Conservation (phyloP, 1,284 basidiomycete genomes). For the Porodaedalea pini region DNA sequence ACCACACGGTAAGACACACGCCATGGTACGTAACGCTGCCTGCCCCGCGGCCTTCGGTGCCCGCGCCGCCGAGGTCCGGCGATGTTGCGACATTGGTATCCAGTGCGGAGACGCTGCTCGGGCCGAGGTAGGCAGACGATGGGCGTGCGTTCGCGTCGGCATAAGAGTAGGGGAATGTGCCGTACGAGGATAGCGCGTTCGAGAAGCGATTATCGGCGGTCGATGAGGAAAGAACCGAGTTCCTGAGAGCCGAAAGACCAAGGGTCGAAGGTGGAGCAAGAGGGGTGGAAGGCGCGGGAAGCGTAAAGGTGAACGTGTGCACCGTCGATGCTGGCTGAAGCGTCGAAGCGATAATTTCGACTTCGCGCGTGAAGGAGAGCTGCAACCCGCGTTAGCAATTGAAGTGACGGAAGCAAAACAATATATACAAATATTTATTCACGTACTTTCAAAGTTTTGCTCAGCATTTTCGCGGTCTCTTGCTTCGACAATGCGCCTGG, state of each 20-base stretch:
- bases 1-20: slow-evolving; percentile 90
- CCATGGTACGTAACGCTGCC: slow-evolving; percentile 78
- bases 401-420: background rate
- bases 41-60: slow-evolving; percentile 24
- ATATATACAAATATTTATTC: background rate
- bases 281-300: slow-evolving; percentile 69
- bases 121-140: slow-evolving; percentile 74
- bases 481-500: slow-evolving; percentile 74
- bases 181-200: slow-evolving; percentile 41
- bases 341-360: slow-evolving; percentile 91
- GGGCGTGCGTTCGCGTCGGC: slow-evolving; percentile 61
- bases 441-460: slow-evolving; percentile 83
- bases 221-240: slow-evolving; percentile 60
- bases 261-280: slow-evolving; percentile 64
- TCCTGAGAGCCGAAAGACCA: slow-evolving; percentile 56
- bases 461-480: slow-evolving; percentile 84
- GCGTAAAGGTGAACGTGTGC: slow-evolving; percentile 87
- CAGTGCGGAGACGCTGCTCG: slow-evolving; percentile 34
- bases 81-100: slow-evolving; percentile 17
- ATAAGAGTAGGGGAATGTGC: slow-evolving; percentile 65
- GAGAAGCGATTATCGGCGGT: slow-evolving; percentile 49
- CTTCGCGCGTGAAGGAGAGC: slow-evolving; percentile 87
- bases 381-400: slow-evolving; percentile 27
- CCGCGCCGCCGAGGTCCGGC: slow-evolving; percentile 22
- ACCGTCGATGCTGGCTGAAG: slow-evolving; percentile 89